Base-by-base conservation (phyloP, 140 eudicot genomes). In the Anethum foeniculum region DNA sequence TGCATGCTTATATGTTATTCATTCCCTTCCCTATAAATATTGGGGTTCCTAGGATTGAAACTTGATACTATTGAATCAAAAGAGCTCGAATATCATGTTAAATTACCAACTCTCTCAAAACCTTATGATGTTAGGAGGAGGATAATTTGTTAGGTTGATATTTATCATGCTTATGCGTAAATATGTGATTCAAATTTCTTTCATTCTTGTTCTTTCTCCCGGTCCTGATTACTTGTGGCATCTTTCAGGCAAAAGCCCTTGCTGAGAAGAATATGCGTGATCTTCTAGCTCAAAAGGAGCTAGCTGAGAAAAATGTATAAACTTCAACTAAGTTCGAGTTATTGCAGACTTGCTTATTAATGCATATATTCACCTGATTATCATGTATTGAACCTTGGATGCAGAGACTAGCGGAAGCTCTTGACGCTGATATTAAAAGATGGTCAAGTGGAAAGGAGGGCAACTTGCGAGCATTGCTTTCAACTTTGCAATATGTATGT, bases 401-500 rank as follows among this genome's bases (percentile, higher is more conserved):
- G 83, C 99, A 96, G 99, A 83, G 97, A 62, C 84, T 93, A 56
- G 83, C 98, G 30, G 96, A 90, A 79, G 71, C 92, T 82, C 93
- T 96, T 82, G 97, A 96, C 85, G 94, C 98, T 82, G 97, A 96
- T 71, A 87, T 96, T 80, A 93, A 91, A 83, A 93, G 99, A 79
- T 96, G 99, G 99, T 93, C 97, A 51, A 82, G 74, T 18, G 99
- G 98, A 56, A 96, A 96, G 84, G 99, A 96, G 80, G 98, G 99
- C 36, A 93, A 96, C 87, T 87, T 96, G 91, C 98, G 98, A n/a
- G 97, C 97, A 77, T 84, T 96, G 82, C 99, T 96, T 89, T 96
- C 99, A 32, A 96, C 98, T 7, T 86, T 96, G 80, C 99, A 96
- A 90, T 93, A 96, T 84, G 99, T 96, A 90, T 76, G 97, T 43